Evolutionary conservation across 2,329 filamentous ascomycete species (phyloP), one percentile per base, ranked within the genome.

Genomic region (Paraphaeosphaeria minitans): DNA sequence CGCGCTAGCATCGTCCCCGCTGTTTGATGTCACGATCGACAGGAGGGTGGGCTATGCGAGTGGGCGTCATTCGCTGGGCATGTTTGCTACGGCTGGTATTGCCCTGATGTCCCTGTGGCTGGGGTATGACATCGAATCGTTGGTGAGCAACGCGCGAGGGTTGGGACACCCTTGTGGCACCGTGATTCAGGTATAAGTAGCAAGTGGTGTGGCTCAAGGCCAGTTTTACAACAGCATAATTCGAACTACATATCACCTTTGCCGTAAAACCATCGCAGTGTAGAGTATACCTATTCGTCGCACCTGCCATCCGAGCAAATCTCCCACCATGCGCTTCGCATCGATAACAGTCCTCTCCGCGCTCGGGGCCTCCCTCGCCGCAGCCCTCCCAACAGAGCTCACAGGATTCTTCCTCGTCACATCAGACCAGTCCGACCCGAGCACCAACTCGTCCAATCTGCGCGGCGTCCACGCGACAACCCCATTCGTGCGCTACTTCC

Each of bases 391-490:
- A 39, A 27, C 49, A 49, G 19, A 64, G 13, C 58, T 65, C 31
- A 65, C 59, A 42, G 60, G 72, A 56, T 78, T 79, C 70, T 70
- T 75, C 57, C 75, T 80, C 58, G 75, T 79, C n/a, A 79, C 78
- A 2, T 76, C 77, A 16, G 60, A 71, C 47, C 72, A 74, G 53
- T 55, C 64, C 35, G 53, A 62, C 22, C 42, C 66, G 5, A 62
- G 62, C 8, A 45, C 56, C 21, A 73, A 76, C 58, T 69, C 74
- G 21, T 71, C 71, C 8, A 53, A 64, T 19, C 71, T 79, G 8
- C 64, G 70, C 27, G 64, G 71, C 53, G 77, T 79, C 29, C 75
- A 70, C 33, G 76, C 77, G 6, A 77, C 72, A 10, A 76, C 75
- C 0, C 68, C 79, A 55, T 79, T 77, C 63, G 70, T 71, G 63